A percentile compares a stretch with the other conserved stretches of the same genome.
Conservation (phyloP, 2,329 filamentous ascomycete species). For the Botrytis sinoallii region DNA sequence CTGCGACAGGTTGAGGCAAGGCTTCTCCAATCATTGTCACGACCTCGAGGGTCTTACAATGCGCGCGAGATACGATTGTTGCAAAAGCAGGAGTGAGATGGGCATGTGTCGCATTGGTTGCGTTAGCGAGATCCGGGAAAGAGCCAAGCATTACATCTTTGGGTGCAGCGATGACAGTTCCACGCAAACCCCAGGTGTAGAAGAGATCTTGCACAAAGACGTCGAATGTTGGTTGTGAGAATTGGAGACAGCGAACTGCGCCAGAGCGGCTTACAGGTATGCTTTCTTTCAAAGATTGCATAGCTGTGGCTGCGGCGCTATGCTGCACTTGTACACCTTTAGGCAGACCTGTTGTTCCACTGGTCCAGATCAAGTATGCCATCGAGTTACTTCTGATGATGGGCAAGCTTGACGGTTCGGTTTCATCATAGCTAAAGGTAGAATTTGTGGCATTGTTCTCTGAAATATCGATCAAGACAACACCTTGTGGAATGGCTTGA, state of each 20-base stretch:
- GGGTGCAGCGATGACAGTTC: conserved; percentile 10
- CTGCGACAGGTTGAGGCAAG: background rate
- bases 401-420: background rate
- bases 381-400: background rate
- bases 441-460: background rate
- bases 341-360: conserved; percentile 22
- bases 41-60: conserved; percentile 7
- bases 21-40: conserved; percentile 15
- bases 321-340: conserved; percentile 28
- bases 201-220: conserved; percentile 11
- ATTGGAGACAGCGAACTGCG: conserved; percentile 3
- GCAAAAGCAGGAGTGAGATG: conserved; percentile 13
- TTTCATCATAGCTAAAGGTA: background rate
- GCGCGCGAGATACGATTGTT: conserved; percentile 1
- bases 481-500: background rate
- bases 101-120: conserved; percentile 2
- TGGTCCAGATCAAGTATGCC: conserved; percentile 30
- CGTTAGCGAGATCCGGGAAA: background rate
- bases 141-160: conserved; percentile 12
- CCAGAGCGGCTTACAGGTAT: background rate
- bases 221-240: conserved; percentile 13
- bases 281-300: background rate
- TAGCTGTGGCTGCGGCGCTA: conserved; percentile 11
- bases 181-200: conserved; percentile 11
- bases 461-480: background rate